Evolutionary conservation across 75 land plant species (phyloP), one percentile per base, ranked within the genome.

Genomic region (Sequoiadendron giganteum): DNA sequence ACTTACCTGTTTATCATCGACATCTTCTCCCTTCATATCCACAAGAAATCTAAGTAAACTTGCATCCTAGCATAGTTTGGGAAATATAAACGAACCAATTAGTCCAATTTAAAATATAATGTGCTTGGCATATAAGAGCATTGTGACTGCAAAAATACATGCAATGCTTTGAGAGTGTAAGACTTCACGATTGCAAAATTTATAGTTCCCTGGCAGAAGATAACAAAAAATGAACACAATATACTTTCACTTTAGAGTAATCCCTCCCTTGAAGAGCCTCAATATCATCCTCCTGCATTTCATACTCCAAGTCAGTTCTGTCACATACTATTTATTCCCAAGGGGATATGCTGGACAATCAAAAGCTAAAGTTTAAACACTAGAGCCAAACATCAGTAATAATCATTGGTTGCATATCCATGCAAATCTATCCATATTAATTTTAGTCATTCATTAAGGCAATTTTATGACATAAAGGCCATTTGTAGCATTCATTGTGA

Each of bases 1-100:
- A 86, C 36, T 86, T 85, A 95, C 99, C 96, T 98, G 99, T 87
- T 90, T 94, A 85, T 95, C 94, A 91, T 94, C 99, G 75, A 91
- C 95, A 90, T 98, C 99, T 86, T 90, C 99, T 18, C 99, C 99
- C 75, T 96, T 90, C 99, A 98, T 98, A 88, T 98, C 99, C 81
- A 98, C 99, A 21, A 98, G 90, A 90, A 98, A 98, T 36, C 99
- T 91, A 82, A 98, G 89, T 39, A 98, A 93, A 91, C 99, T 97
- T 85, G 95, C 92, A 93, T 98, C 99, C 99, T 97, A 92, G 4
- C 52, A 54, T 85, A 84, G 5, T 58, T 45, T 25, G 30, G 40
- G 28, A 19, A 79, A 55, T 83, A 32, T 32, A n/a, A 42, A 56
- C 36, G 36, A 86, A 48, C 25, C 82, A 87, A 61, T 30, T 28